These are phyloP conservation scores for Erodium trifolium DNA, from an alignment of 441 rosid species.

Conservation along the genomic window DNA sequence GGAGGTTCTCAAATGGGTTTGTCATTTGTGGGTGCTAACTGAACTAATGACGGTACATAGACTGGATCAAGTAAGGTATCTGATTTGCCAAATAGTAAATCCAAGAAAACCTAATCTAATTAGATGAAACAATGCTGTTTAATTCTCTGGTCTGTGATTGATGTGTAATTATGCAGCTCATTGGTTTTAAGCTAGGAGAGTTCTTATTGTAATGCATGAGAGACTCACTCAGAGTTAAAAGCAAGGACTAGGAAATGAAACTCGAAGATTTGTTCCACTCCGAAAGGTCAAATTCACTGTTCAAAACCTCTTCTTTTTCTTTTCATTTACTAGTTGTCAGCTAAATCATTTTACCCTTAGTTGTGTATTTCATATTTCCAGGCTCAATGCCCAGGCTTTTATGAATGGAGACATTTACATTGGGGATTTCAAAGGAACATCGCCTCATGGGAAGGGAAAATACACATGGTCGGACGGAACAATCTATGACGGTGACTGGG, in stretches of 20 bases:
- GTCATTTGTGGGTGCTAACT: background rate
- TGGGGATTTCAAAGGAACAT: constrained; percentile 48
- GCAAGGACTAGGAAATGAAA: background rate
- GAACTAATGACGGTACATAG: background rate
- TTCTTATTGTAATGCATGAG: background rate
- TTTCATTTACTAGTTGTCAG: background rate
- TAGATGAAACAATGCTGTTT: background rate
- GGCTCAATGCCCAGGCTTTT: constrained; percentile 41
- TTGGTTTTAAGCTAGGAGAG: background rate
- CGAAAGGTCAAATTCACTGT: constrained; percentile 31
- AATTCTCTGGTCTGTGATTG: background rate
- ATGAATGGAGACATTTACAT: constrained; percentile 60
- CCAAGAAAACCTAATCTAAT: background rate
- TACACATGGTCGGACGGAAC: constrained; percentile 31
- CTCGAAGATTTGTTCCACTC: constrained; percentile 7
- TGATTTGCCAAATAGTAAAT: background rate
- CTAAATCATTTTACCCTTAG: background rate
- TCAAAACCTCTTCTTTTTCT: background rate
- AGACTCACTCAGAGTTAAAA: background rate
- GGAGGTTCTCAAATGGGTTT: background rate
- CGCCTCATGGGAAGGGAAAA: constrained; percentile 52
- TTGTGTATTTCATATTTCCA: constrained; percentile 22
- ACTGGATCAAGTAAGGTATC: background rate
- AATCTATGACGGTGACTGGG: constrained; percentile 84
- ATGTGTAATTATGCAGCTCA: background rate